A percentile compares a stretch with the other conserved stretches of the same genome.
Conservation (phyloP, 2,329 filamentous ascomycete genomes). For the Talaromyces sp. region DNA sequence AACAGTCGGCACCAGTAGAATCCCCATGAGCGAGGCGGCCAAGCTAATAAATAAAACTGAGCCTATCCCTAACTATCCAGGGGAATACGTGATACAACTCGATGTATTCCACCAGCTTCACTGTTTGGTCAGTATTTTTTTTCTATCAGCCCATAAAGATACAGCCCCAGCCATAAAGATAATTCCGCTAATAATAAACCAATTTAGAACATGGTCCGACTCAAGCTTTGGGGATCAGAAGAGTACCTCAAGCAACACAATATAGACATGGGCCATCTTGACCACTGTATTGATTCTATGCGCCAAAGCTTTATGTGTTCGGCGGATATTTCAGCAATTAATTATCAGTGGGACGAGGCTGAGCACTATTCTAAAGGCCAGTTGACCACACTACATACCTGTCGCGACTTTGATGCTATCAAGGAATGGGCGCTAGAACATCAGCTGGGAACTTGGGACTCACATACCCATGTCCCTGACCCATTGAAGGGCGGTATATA, state of each 20-base stretch:
- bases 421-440: conserved; percentile 5
- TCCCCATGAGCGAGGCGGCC: conserved; percentile 19
- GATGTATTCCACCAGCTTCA: conserved; percentile 14
- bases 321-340: neutral
- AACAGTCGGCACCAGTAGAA: conserved; percentile 6
- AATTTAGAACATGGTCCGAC: conserved; percentile 7
- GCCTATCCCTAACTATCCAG: conserved; percentile 10
- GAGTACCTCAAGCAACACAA: neutral
- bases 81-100: conserved; percentile 16
- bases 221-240: conserved; percentile 3
- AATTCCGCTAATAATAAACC: neutral
- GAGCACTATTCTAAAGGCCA: neutral
- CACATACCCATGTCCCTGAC: neutral
- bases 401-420: conserved; percentile 7
- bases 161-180: no score
- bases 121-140: conserved; percentile 9
- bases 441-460: neutral
- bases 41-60: conserved; percentile 19
- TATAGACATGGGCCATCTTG: conserved; percentile 2
- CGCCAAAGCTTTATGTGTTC: conserved; percentile 9
- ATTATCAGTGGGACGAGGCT: neutral
- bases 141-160: no score
- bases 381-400: neutral
- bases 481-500: no score
- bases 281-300: conserved; percentile 9